Evolutionary conservation across 2,329 filamentous ascomycete genomes (phyloP), one percentile per base, ranked within the genome.

Genomic region (Penicillium hesseltinei): DNA sequence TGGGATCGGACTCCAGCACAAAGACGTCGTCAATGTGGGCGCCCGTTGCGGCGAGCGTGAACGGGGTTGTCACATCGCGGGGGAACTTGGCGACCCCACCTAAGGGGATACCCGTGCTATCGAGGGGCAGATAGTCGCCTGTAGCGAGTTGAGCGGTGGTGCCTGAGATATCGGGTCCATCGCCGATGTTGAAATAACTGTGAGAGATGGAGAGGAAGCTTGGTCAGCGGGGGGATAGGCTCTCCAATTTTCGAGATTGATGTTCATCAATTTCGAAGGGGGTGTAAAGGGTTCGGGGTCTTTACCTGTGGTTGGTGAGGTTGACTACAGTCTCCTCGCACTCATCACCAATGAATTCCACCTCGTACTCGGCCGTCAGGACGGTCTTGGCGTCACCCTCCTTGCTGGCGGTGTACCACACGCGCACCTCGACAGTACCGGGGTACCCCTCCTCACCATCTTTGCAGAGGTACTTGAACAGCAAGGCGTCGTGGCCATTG

Each of bases 11-110:
- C 72, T 91, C 86, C 64, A 92, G 79, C 61, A 96, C 79, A 78
- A 97, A 97, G 80, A 92, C 96, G 78, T 96, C 87, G 73, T 99
- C 94, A 64, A 97, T 86, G 66, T 88, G 83, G 10, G 92, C 91
- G 61, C 87, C 85, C 17, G 82, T 78, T 2, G 84, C 75, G n/a
- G 87, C 87, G 9, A 97, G 82, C 2, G 81, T 84, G 75, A 97
- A 95, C 4, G 86, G 77, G 67, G 84, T 80, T 63, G 85, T 82
- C 33, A 87, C 82, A 49, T 84, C 81, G 49, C 83, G 83, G n/a
- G 84, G 80, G 62, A 77, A 75, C 71, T 87, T 91, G 10, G 82
- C 78, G 27, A 92, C 86, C 0, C 77, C 80, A 44, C 87, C 86
- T 2, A 83, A 88, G 3, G 93, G 93, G 66, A 97, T 95, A 54